Evolutionary conservation across 2,329 filamentous ascomycete species (phyloP).

Genomic region (Xylaria sp.): DNA sequence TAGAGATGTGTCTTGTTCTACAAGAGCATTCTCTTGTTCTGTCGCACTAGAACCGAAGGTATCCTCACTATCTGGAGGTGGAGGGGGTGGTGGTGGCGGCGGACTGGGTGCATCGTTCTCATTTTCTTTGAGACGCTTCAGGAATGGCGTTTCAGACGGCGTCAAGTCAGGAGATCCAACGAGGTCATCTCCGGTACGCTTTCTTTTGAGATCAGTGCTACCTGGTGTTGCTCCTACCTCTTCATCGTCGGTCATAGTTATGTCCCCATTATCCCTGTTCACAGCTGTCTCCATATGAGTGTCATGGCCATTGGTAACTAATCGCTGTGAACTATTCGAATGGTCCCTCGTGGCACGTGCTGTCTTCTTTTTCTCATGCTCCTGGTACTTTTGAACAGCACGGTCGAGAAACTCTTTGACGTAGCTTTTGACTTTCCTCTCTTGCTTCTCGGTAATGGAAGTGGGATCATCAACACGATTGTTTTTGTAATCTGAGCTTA

Average conservation of each 20-base stretch:
- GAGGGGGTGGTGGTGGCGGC: constrained; percentile 61
- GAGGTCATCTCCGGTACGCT: constrained; percentile 61
- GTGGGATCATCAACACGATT: constrained; percentile 86
- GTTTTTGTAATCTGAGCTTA: constrained; percentile 91
- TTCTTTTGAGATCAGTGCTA: constrained; percentile 71
- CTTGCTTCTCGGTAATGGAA: constrained; percentile 77
- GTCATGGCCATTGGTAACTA: constrained; percentile 41
- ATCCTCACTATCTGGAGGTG: constrained; percentile 56
- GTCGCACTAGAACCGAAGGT: constrained; percentile 51
- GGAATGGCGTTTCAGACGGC: constrained; percentile 66
- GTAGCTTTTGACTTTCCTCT: constrained; percentile 83
- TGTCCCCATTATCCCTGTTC: constrained; percentile 50
- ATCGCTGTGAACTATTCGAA: constrained; percentile 44
- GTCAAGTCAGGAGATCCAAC: constrained; percentile 58
- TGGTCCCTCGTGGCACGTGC: constrained; percentile 51
- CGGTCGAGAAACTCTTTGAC: constrained; percentile 89
- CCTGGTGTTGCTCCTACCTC: constrained; percentile 57
- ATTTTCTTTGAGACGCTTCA: constrained; percentile 64
- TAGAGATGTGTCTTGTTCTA: constrained; percentile 63
- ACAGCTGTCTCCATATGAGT: constrained; percentile 40
- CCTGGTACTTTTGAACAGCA: constrained; percentile 79
- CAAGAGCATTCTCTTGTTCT: constrained; percentile 59
- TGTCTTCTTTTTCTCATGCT: constrained; percentile 73
- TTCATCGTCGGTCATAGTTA: constrained; percentile 57
- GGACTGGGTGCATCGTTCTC: constrained; percentile 53